Conservation (phyloP, 1,284 basidiomycete species). For the Veloboletus limbatus region DNA sequence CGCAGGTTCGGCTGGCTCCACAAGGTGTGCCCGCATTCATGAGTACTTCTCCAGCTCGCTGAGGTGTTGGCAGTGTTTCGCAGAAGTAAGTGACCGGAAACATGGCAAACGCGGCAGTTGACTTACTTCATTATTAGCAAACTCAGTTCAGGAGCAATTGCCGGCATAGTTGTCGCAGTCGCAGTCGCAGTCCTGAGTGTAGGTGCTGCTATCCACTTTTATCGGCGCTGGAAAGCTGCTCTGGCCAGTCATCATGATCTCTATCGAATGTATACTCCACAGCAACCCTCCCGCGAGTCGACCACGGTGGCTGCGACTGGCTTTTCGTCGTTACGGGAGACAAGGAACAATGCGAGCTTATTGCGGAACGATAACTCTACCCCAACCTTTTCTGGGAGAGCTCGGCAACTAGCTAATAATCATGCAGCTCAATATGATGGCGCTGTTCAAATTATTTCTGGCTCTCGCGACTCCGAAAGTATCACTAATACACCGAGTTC, state of each 20-base stretch:
- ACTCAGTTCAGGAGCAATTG: slow-evolving; percentile 28
- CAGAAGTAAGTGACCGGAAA: slow-evolving; percentile 16
- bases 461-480: slow-evolving; percentile 14
- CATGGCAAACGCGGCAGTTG: background rate
- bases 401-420: slow-evolving; percentile 8
- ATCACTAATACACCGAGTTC: slow-evolving; percentile 6
- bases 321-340: slow-evolving; percentile 22
- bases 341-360: slow-evolving; percentile 12
- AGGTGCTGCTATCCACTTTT: slow-evolving; percentile 25
- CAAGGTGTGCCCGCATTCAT: slow-evolving; percentile 6
- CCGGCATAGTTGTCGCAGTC: slow-evolving; percentile 22
- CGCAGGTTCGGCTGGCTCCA: background rate
- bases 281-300: slow-evolving; percentile 3
- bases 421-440: background rate
- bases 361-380: slow-evolving; percentile 8
- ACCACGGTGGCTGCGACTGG: slow-evolving; percentile 6
- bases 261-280: slow-evolving; percentile 14
- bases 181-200: slow-evolving; percentile 16
- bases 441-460: background rate
- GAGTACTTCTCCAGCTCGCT: slow-evolving; percentile 1
- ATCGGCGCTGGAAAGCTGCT: slow-evolving; percentile 30
- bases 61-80: background rate
- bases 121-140: slow-evolving; percentile 11
- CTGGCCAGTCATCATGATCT: slow-evolving; percentile 13
- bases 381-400: slow-evolving; percentile 1